Evolutionary conservation across 106 monocot genomes (phyloP), one percentile per base, ranked within the genome.

Genomic region (Apostasia ramifera): DNA sequence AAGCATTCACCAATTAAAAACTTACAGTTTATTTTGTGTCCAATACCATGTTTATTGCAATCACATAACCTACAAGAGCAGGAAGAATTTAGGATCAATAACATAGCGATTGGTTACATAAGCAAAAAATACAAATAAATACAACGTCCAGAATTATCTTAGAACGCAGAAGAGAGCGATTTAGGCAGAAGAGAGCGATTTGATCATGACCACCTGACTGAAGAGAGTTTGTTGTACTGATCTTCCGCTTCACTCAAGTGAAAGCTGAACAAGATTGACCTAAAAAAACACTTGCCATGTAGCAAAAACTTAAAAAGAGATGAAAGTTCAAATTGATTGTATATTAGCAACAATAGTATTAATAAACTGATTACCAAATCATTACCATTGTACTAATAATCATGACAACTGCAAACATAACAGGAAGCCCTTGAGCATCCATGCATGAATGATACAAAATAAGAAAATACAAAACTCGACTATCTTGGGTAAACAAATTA

Each of bases 181-280:
- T 26, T 26, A 26, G 26, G 26, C 26, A 0, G 26, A 60, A 14
- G 11, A 55, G 59, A 51, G 44, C 57, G 40, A 40, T 52, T 57
- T 53, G n/a, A 8, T 14, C 37, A 15, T 13, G 43, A 66, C 43
- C 55, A 87, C 87, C 87, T 80, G 56, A 55, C 57, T 49, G 75
- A 76, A 66, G 55, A 63, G 51, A 74, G 68, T 69, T 73, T 83
- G 66, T 59, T 68, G 47, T 80, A 57, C 14, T 64, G 80, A 37
- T 72, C 81, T 57, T 87, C 83, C 50, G 83, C 57, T 68, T 83
- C 80, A 70, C 8, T 63, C 53, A 83, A 56, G 72, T 80, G 83
- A 40, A 61, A 72, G 61, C 63, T 78, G 77, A 80, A 83, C 72
- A 87, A 74, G 12, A 67, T 69, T 64, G 83, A 87, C 80, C 87